Percentiles rank a stretch among this genome's conserved stretches.
Conservation (phyloP, 495 filamentous ascomycete genomes). For the Echria macrotheca region DNA sequence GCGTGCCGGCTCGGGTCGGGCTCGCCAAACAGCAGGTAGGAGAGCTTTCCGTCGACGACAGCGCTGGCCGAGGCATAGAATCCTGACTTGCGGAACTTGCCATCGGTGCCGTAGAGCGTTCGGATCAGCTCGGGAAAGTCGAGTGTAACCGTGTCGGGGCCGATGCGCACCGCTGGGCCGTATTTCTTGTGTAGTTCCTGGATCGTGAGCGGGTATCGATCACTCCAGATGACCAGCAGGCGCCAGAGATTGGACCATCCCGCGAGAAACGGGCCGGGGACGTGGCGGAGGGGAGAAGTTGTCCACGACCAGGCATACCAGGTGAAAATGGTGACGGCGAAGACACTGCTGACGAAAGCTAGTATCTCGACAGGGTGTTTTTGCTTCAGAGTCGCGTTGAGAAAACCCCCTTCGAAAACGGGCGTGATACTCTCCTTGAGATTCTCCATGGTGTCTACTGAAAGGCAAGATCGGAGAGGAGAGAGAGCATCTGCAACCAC, state of each 20-base stretch:
- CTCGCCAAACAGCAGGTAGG: slow-evolving; percentile 31
- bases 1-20: slow-evolving; percentile 17
- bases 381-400: background rate
- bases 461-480: background rate
- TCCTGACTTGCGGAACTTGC: slow-evolving; percentile 28
- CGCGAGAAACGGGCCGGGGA: slow-evolving; percentile 19
- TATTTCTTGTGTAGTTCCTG: slow-evolving; percentile 41
- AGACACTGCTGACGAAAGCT: background rate
- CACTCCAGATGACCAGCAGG: slow-evolving; percentile 21
- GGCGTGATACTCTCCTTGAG: background rate
- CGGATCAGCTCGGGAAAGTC: slow-evolving; percentile 33
- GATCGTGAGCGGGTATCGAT: slow-evolving; percentile 22
- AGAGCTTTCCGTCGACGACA: slow-evolving; percentile 31
- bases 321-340: background rate
- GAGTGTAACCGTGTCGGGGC: slow-evolving; percentile 47
- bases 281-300: slow-evolving; percentile 5
- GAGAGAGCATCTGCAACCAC: too few relatives aligned
- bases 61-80: slow-evolving; percentile 35
- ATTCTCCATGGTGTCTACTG: background rate
- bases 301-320: background rate
- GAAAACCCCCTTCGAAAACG: background rate
- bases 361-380: background rate
- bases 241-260: slow-evolving; percentile 38
- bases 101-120: slow-evolving; percentile 31
- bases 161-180: slow-evolving; percentile 49